phyloP scores from a whole-genome alignment of 2,329 filamentous ascomycete species.

The Trichoderma simmonsii region DNA sequence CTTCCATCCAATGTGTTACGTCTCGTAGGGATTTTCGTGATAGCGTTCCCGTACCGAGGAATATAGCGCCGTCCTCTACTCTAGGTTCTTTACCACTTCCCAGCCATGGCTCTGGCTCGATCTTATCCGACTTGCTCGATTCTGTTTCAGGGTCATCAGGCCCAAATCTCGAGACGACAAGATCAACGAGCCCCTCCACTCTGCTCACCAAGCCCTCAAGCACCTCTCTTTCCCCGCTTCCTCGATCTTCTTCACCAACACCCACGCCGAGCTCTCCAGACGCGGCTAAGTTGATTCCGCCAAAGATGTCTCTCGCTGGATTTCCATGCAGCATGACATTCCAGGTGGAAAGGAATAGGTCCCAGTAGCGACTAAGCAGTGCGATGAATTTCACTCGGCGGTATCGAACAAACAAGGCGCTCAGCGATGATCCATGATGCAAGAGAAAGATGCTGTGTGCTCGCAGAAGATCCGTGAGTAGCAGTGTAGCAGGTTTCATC shows the following conservation, averaged over 20 bases:
- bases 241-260: conserved; percentile 92
- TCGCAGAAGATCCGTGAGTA: conserved; percentile 76
- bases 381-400: conserved; percentile 67
- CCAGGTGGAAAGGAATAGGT: conserved; percentile 68
- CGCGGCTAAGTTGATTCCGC: conserved; percentile 81
- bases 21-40: conserved; percentile 68
- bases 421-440: conserved; percentile 77
- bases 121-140: conserved; percentile 23
- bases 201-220: conserved; percentile 80
- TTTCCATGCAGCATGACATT: conserved; percentile 89
- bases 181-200: conserved; percentile 80
- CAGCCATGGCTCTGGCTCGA: conserved; percentile 56
- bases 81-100: conserved; percentile 66
- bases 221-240: conserved; percentile 89
- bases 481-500: conserved; percentile 74
- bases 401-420: conserved; percentile 62
- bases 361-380: conserved; percentile 79
- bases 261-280: conserved; percentile 90
- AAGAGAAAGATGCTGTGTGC: conserved; percentile 83
- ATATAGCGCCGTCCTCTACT: conserved; percentile 79
- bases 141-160: conserved; percentile 34
- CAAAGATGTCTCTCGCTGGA: conserved; percentile 73
- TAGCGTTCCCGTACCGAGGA: conserved; percentile 74
- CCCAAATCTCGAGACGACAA: conserved; percentile 85
- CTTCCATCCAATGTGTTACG: conserved; percentile 82